Conservation (phyloP, 129 eudicot genomes). For the Chrysanthemum makinoi region DNA sequence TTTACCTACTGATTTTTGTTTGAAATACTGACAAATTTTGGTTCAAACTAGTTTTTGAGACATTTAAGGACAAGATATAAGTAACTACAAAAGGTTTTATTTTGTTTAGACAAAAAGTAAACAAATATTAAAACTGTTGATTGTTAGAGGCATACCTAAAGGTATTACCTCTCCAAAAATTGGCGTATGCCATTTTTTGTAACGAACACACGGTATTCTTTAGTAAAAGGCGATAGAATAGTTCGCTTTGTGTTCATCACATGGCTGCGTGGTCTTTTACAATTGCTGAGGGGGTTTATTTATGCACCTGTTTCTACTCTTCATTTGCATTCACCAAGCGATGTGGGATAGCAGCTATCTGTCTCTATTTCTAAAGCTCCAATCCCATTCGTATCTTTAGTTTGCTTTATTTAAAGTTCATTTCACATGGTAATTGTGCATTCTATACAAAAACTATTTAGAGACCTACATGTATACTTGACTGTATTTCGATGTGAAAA, state of each 20-base stretch:
- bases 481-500: no score
- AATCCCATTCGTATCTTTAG: not conserved
- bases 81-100: no score
- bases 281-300: not conserved
- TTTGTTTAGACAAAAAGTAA: no score
- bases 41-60: no score
- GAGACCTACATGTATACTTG: no score
- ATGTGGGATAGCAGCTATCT: not conserved
- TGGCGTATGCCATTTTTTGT: not conserved
- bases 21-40: no score
- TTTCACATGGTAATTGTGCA: no score
- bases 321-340: not conserved
- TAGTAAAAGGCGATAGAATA: constrained; percentile 99
- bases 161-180: not conserved
- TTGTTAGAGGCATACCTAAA: not conserved
- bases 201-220: constrained; percentile 71
- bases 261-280: constrained; percentile 40
- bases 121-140: not conserved
- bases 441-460: no score
- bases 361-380: not conserved
- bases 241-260: constrained; percentile 78
- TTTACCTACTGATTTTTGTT: no score
- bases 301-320: not conserved
- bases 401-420: no score
- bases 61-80: no score